These are phyloP conservation scores for Crassisporium funariophilum DNA, from an alignment of 768 basidiomycete species.

Conservation along the genomic window DNA sequence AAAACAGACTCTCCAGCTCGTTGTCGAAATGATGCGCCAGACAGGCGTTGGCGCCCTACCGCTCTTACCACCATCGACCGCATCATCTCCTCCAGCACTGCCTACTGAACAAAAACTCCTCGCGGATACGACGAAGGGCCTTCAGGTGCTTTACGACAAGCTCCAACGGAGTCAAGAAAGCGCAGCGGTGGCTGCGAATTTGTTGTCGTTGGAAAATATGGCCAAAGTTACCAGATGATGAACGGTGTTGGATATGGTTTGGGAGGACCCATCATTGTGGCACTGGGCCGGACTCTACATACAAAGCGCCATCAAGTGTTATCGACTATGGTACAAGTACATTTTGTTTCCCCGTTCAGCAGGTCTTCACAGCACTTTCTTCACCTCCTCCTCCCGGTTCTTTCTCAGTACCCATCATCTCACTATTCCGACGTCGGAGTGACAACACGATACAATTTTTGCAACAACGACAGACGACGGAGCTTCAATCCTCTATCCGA, in stretches of 20 bases:
- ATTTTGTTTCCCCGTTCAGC: too few relatives aligned
- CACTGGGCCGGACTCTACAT: conserved; percentile 38
- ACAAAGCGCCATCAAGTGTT: too few relatives aligned
- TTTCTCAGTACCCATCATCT: too few relatives aligned
- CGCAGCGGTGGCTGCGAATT: conserved; percentile 50
- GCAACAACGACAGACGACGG: conserved; percentile 4
- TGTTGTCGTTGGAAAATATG: conserved; percentile 23
- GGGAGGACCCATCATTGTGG: conserved; percentile 32
- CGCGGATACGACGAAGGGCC: conserved; percentile 39
- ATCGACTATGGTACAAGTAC: conserved; percentile 27
- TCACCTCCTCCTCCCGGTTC: too few relatives aligned
- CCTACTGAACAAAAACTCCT: conserved; percentile 52
- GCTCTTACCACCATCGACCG: conserved; percentile 35
- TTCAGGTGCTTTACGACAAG: conserved; percentile 51
- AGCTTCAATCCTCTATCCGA: conserved; percentile 4
- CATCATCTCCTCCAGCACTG: neutral
- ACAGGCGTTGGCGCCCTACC: conserved; percentile 72
- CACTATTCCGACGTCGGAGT: too few relatives aligned
- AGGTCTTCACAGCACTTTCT: too few relatives aligned
- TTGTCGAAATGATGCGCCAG: conserved; percentile 52
- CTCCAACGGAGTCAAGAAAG: conserved; percentile 58
- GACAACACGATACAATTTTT: too few relatives aligned
- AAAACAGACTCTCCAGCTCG: conserved; percentile 48
- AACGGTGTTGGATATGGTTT: conserved; percentile 22
- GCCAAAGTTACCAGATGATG: neutral